Conservation (phyloP, 2,329 filamentous ascomycete genomes). For the Septoria linicola region DNA sequence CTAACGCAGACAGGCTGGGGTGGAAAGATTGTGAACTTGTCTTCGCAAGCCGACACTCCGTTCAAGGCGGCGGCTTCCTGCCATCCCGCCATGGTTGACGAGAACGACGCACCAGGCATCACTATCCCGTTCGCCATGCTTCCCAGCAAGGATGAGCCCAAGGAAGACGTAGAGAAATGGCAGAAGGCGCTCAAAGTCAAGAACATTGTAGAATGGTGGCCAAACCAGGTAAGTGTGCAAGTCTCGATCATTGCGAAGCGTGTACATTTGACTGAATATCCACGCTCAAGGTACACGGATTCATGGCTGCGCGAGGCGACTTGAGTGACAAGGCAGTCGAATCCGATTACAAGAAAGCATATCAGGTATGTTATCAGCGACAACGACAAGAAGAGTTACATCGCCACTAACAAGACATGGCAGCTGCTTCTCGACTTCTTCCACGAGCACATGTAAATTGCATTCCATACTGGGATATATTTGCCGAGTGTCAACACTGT, state of each 20-base stretch:
- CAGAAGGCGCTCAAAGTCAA: slow-evolving; percentile 49
- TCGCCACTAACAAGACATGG: background rate
- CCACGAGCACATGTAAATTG: slow-evolving; percentile 54
- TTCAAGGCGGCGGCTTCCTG: slow-evolving; percentile 59
- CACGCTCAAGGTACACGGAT: slow-evolving; percentile 27
- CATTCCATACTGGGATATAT: no score
- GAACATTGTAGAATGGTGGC: slow-evolving; percentile 50
- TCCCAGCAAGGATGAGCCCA: slow-evolving; percentile 57
- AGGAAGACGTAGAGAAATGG: slow-evolving; percentile 52
- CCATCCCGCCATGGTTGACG: slow-evolving; percentile 62
- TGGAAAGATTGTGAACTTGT: slow-evolving; percentile 55
- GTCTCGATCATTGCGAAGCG: slow-evolving; percentile 28
- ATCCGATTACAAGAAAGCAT: slow-evolving; percentile 52
- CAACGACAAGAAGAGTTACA: background rate
- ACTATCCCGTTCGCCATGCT: slow-evolving; percentile 59
- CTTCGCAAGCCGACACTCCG: slow-evolving; percentile 50
- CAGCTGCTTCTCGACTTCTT: slow-evolving; percentile 51
- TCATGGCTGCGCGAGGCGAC: slow-evolving; percentile 42
- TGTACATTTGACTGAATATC: background rate
- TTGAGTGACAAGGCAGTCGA: slow-evolving; percentile 50
- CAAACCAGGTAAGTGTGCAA: slow-evolving; percentile 42
- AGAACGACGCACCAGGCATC: slow-evolving; percentile 55
- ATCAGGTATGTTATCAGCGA: slow-evolving; percentile 29
- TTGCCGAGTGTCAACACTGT: no score
- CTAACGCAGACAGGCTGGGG: slow-evolving; percentile 23